Percentiles rank a stretch among this genome's conserved stretches.
Conservation (phyloP, 108 stramenopile genomes). For the Nitzschia palea region DNA sequence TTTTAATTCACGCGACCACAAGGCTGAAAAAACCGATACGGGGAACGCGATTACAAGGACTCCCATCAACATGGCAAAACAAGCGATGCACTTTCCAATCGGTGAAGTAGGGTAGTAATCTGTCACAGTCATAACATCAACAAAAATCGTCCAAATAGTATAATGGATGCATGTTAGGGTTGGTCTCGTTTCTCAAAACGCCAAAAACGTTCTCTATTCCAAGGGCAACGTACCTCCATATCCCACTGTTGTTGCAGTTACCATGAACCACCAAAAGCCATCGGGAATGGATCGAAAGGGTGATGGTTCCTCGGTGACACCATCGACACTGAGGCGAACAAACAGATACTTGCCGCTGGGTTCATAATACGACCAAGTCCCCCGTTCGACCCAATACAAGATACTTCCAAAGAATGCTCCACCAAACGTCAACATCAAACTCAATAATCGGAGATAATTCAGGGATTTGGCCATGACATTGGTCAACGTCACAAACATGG, state of each 20-base stretch:
- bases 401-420: conserved; percentile 67
- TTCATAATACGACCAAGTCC: conserved; percentile 64
- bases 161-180: too few species aligned
- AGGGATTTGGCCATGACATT: conserved; percentile 48
- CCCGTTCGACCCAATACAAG: conserved; percentile 70
- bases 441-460: conserved; percentile 44
- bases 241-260: conserved; percentile 75
- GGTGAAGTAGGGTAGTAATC: conserved; percentile 49
- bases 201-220: background rate
- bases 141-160: too few species aligned
- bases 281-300: conserved; percentile 66
- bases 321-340: conserved; percentile 47
- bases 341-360: conserved; percentile 37
- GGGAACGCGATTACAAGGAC: conserved; percentile 83
- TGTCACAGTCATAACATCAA: too few species aligned
- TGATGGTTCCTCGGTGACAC: conserved; percentile 50
- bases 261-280: conserved; percentile 80
- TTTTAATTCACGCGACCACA: conserved; percentile 68
- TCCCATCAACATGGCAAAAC: conserved; percentile 60
- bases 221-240: conserved; percentile 59
- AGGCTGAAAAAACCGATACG: conserved; percentile 68
- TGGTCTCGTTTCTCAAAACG: too few species aligned
- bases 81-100: conserved; percentile 49
- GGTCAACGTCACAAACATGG: conserved; percentile 49
- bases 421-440: conserved; percentile 58